Conservation (phyloP, 257 asterid species). For the Solanum etuberosum region DNA sequence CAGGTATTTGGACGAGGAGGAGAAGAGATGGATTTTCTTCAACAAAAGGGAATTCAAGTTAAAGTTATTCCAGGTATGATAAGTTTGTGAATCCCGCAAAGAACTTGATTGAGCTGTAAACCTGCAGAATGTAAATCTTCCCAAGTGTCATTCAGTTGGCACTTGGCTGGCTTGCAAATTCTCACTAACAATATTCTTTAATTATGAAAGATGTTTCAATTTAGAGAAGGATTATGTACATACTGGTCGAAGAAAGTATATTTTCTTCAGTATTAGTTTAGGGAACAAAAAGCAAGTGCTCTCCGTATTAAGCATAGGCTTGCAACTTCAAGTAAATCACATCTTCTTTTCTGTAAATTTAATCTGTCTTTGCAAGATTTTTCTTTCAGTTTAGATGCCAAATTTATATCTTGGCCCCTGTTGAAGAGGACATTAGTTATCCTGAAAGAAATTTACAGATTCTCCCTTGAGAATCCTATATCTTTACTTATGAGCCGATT, state of each 20-base stretch:
- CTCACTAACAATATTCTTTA: not conserved
- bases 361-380: not conserved
- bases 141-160: not conserved
- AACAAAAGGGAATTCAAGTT: constrained; percentile 72
- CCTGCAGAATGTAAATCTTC: not conserved
- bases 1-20: constrained; percentile 99
- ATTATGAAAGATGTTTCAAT: not conserved
- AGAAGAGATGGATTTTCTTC: constrained; percentile 97
- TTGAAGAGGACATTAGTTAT: not conserved
- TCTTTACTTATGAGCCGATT: not conserved
- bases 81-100: not conserved
- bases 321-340: not conserved
- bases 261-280: not conserved
- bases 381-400: not conserved
- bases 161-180: not conserved
- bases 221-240: not conserved
- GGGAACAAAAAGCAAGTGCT: not conserved
- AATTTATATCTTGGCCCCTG: not conserved
- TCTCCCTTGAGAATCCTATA: not conserved
- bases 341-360: not conserved
- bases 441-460: not conserved
- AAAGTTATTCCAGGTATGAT: constrained; percentile 82
- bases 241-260: not conserved
- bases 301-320: not conserved
- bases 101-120: not conserved